These are phyloP conservation scores for Umbelopsis isabellina DNA, from an alignment of 192 early-diverging fungal species.

Conservation along the genomic window DNA sequence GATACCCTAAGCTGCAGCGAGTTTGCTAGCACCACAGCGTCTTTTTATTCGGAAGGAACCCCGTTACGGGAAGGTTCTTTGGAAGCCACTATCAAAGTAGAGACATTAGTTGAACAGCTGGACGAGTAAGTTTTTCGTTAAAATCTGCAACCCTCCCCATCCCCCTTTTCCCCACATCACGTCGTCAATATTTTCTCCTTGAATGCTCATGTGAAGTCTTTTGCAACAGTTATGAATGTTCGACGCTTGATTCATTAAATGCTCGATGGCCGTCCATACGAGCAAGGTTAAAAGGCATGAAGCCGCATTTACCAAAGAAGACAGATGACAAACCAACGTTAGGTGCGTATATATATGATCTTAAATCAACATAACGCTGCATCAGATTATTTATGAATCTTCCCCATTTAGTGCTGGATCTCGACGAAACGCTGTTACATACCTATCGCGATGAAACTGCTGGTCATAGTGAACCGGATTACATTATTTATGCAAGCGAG, in stretches of 20 bases:
- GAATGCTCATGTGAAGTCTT: background rate
- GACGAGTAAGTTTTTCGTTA: conserved; percentile 34
- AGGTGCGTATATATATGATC: conserved; percentile 16
- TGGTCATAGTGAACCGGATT: conserved; percentile 29
- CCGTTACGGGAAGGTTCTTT: conserved; percentile 10
- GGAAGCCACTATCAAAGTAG: conserved; percentile 31
- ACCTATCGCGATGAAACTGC: conserved; percentile 30
- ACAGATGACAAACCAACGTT: conserved; percentile 35
- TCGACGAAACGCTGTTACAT: conserved; percentile 44
- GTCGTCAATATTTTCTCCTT: background rate
- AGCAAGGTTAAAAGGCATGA: conserved; percentile 36
- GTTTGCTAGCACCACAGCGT: conserved; percentile 13
- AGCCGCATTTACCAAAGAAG: conserved; percentile 42
- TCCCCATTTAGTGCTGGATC: conserved; percentile 32
- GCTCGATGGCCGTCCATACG: conserved; percentile 43
- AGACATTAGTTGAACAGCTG: conserved; percentile 36
- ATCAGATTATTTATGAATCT: background rate
- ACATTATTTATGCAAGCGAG: conserved; percentile 36
- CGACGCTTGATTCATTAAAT: conserved; percentile 37
- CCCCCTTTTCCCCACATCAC: background rate
- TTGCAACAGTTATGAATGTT: conserved; percentile 35
- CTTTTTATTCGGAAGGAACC: conserved; percentile 8
- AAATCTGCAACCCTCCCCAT: background rate
- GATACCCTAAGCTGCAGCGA: conserved; percentile 18
- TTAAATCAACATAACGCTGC: background rate